phyloP scores from a whole-genome alignment of 1,284 basidiomycete genomes.

The Sanghuangporus sanghuang region DNA sequence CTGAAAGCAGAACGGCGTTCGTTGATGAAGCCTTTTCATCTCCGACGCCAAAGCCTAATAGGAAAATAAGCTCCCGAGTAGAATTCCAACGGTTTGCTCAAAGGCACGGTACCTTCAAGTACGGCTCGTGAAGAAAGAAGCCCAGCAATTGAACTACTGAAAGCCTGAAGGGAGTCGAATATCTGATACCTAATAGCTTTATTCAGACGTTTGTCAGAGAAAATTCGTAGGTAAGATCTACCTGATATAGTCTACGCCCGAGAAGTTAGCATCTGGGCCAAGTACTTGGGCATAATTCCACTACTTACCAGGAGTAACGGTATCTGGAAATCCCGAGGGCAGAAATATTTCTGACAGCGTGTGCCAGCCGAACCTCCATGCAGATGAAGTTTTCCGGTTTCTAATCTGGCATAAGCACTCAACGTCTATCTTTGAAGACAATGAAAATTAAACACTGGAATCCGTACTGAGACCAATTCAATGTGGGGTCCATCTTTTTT shows the following conservation, averaged over 20 bases:
- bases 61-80: not conserved
- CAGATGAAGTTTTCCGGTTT: not conserved
- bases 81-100: not conserved
- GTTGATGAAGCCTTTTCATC: slow-evolving; percentile 61
- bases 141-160: slow-evolving; percentile 60
- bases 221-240: not conserved
- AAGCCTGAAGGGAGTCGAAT: slow-evolving; percentile 61
- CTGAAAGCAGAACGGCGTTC: slow-evolving; percentile 54
- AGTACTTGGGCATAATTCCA: not conserved
- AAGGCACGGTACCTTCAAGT: slow-evolving; percentile 45
- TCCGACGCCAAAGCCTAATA: slow-evolving; percentile 60
- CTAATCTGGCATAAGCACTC: not conserved
- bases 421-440: not conserved
- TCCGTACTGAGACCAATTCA: not conserved
- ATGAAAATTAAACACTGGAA: not conserved
- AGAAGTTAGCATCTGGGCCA: not conserved
- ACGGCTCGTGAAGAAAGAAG: slow-evolving; percentile 63
- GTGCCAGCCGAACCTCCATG: not conserved
- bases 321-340: slow-evolving; percentile 54
- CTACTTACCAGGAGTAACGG: slow-evolving; percentile 49
- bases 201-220: slow-evolving; percentile 27
- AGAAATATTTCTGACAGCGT: slow-evolving; percentile 42
- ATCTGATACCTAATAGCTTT: slow-evolving; percentile 48
- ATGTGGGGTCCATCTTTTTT: not conserved
- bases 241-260: slow-evolving; percentile 18